A percentile compares a stretch with the other conserved stretches of the same genome.
phyloP scores from a whole-genome alignment of 1,284 basidiomycete species.

The Leccinum pachyderme region DNA sequence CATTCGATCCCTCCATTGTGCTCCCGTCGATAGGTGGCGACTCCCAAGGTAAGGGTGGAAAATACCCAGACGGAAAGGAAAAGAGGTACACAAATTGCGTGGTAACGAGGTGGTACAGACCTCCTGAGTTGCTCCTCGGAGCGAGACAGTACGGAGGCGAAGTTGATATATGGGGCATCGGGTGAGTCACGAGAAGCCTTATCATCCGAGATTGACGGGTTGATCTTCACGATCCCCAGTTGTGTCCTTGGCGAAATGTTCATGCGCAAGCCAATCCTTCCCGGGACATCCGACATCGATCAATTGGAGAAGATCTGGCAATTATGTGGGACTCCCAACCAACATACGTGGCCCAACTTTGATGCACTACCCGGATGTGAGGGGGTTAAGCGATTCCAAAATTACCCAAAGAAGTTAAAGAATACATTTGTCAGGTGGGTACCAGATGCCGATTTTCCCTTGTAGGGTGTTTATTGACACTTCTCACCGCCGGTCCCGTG shows the following conservation, averaged over 20 bases:
- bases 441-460: conserved; percentile 19
- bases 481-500: conserved; percentile 2
- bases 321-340: conserved; percentile 85
- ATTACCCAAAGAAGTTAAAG: conserved; percentile 53
- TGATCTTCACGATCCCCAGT: conserved; percentile 37
- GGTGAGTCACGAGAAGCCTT: conserved; percentile 44
- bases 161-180: conserved; percentile 98
- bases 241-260: conserved; percentile 98
- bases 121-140: conserved; percentile 92
- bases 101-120: conserved; percentile 98
- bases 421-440: conserved; percentile 56
- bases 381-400: conserved; percentile 63
- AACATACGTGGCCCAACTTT: conserved; percentile 82
- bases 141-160: conserved; percentile 89
- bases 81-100: conserved; percentile 95
- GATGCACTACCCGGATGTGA: conserved; percentile 79
- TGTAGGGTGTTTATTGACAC: conserved; percentile 7
- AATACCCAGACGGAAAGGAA: conserved; percentile 50
- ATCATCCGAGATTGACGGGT: background rate
- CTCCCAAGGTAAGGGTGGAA: conserved; percentile 32
- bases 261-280: conserved; percentile 81
- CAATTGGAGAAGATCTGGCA: conserved; percentile 89
- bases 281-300: conserved; percentile 85
- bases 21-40: conserved; percentile 24
- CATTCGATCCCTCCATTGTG: conserved; percentile 56